These are phyloP conservation scores for Tulasnella sp. DNA, from an alignment of 768 basidiomycete genomes.

Conservation along the genomic window DNA sequence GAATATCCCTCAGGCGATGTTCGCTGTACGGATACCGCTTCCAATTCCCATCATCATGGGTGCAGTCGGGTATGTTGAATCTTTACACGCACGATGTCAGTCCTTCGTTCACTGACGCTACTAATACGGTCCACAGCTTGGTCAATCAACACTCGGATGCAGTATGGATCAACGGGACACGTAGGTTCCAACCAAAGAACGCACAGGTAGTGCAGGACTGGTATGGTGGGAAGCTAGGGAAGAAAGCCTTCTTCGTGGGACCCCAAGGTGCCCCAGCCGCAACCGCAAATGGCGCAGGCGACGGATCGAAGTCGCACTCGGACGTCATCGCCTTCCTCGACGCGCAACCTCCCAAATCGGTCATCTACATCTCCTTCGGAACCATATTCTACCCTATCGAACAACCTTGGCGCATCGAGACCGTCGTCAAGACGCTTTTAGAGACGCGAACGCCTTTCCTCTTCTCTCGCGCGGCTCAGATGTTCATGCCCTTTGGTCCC, in stretches of 20 bases:
- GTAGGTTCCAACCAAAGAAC: neutral
- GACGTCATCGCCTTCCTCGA: neutral
- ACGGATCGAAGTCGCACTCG: neutral
- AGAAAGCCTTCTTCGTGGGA: neutral
- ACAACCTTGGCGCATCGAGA: neutral
- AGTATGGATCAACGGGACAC: neutral
- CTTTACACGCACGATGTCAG: no score
- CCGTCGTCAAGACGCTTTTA: neutral
- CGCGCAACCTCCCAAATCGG: neutral
- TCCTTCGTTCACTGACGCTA: no score
- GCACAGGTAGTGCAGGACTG: neutral
- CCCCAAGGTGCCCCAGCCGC: no score
- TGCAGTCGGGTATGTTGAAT: neutral
- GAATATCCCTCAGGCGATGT: neutral
- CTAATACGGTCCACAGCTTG: no score
- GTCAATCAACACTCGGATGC: neutral
- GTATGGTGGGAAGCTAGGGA: slow-evolving; percentile 5
- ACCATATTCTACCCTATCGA: slow-evolving; percentile 1
- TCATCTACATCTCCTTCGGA: slow-evolving; percentile 2
- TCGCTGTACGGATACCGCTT: neutral
- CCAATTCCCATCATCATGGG: neutral
- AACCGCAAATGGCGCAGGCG: neutral
- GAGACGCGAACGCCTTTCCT: slow-evolving; percentile 4
- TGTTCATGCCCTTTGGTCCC: neutral
- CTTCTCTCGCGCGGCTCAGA: neutral